Evolutionary conservation across 176 grass and related monocot genomes (phyloP).

Genomic region (Phragmites australis): DNA sequence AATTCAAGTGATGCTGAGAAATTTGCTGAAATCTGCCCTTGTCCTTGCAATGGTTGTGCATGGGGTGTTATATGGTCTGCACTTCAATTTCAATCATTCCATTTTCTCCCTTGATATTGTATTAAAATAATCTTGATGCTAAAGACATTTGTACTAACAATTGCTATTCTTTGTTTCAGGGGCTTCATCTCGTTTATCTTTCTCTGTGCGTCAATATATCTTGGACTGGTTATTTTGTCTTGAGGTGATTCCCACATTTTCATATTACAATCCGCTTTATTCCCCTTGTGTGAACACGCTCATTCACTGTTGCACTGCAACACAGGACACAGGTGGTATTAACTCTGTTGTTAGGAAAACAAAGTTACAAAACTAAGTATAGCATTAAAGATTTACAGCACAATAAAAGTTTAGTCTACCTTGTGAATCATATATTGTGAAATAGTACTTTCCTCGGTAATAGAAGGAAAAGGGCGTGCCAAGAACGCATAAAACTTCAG

Average conservation of each 20-base stretch:
- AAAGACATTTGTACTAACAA: conserved; percentile 10
- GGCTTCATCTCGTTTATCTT: conserved; percentile 90
- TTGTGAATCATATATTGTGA: not conserved
- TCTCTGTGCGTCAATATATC: conserved; percentile 77
- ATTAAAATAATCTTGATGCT: conserved; percentile 1
- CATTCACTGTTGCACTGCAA: not conserved
- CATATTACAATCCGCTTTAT: not conserved
- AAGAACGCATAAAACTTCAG: no score
- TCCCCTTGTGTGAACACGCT: conserved; percentile 3
- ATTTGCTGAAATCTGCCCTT: conserved; percentile 97
- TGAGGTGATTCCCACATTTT: conserved; percentile 59
- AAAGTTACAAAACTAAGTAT: not conserved
- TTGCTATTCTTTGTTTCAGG: conserved; percentile 56
- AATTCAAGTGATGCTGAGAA: conserved; percentile 96
- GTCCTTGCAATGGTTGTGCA: conserved; percentile 80
- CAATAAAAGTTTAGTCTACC: not conserved
- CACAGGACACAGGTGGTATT: not conserved
- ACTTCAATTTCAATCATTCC: not conserved
- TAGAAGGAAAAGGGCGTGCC: not conserved
- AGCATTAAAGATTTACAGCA: not conserved
- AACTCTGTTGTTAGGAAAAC: not conserved
- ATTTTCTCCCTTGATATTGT: conserved; percentile 13
- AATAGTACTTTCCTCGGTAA: not conserved
- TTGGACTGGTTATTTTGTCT: conserved; percentile 92
- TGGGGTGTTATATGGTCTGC: conserved; percentile 95